phyloP scores from a whole-genome alignment of 768 basidiomycete species.

The Postia placenta region DNA sequence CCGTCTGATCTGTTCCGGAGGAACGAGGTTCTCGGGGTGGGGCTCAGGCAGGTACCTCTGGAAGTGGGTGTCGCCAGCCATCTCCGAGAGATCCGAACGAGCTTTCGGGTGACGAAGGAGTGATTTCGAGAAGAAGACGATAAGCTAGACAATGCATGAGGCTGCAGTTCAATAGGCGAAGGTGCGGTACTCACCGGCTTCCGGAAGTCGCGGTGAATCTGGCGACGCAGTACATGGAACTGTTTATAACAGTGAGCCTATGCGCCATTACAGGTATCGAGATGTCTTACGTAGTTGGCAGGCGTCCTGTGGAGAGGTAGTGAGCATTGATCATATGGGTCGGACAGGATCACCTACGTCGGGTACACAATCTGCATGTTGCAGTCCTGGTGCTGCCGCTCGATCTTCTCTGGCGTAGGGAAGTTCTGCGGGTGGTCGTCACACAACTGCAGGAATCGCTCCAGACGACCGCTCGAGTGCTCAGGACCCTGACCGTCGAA shows the following conservation, averaged over 20 bases:
- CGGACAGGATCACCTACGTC: constrained; percentile 48
- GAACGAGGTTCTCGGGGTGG: constrained; percentile 62
- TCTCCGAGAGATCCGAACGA: constrained; percentile 80
- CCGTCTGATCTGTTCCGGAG: constrained; percentile 81
- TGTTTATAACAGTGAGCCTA: constrained; percentile 19
- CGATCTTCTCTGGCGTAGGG: constrained; percentile 84
- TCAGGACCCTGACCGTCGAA: constrained; percentile 99
- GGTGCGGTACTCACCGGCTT: constrained; percentile 62
- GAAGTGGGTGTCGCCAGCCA: constrained; percentile 87
- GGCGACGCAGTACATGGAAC: constrained; percentile 97
- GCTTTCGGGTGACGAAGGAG: constrained; percentile 93
- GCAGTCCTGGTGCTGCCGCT: constrained; percentile 96
- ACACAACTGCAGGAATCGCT: constrained; percentile 95
- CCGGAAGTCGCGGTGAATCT: constrained; percentile 96
- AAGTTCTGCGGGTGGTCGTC: constrained; percentile 93
- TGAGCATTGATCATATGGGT: neutral
- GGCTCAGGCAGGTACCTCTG: constrained; percentile 89
- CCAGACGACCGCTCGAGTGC: constrained; percentile 92
- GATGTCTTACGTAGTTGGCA: constrained; percentile 72
- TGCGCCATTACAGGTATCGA: neutral
- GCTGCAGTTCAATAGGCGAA: neutral
- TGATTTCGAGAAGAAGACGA: constrained; percentile 96
- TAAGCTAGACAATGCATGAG: constrained; percentile 43
- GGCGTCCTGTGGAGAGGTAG: constrained; percentile 57
- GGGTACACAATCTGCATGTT: constrained; percentile 99